Evolutionary conservation across 371 early-diverging fungal genomes (phyloP), one percentile per base, ranked within the genome.

Genomic region (Amoeboaphelidium occidentale): DNA sequence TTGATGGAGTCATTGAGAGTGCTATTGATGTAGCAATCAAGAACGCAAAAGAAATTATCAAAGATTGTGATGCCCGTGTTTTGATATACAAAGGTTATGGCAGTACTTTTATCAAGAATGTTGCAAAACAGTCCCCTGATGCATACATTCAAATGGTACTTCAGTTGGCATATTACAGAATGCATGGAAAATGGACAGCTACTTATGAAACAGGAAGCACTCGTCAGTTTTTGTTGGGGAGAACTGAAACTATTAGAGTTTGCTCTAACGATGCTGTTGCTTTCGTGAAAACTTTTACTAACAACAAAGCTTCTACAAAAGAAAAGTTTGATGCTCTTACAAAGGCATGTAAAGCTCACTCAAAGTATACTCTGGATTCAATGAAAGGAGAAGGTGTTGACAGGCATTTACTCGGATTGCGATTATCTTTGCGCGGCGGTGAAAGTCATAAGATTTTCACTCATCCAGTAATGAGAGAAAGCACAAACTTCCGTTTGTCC

Each of bases 231-330:
- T 57, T 66, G 49, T 78, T 76, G 46, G 87, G 87, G 10, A 68
- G 87, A 27, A 86, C 87, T n/a, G 87, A 86, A 63, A 81, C 81
- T 39, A 74, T 73, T 21, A 69, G 87, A 13, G 68, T 74, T 43
- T 70, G 76, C 55, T 75, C 80, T 3, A 51, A 52, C 1, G 84
- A 85, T 25, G 68, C 75, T 46, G 61, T 69, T 53, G 71, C 59
- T 1, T 84, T 84, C 57, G 69, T 66, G 42, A 54, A 66, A 25
- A 60, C 67, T 13, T 74, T 81, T 47, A 75, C 74, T 13, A 25
- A 42, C 23, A 17, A 12, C 10, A 51, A 28, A 2, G 43, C 26
- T 22, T 45, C 51, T 17, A 23, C 14, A 10, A 25, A 26, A 39
- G 46, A 49, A 48, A 39, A 22, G 25, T 39, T 23, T 50, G 22